These are phyloP conservation scores for Saccharomycopsis capsularis DNA, from an alignment of 805 yeast species.

Conservation along the genomic window DNA sequence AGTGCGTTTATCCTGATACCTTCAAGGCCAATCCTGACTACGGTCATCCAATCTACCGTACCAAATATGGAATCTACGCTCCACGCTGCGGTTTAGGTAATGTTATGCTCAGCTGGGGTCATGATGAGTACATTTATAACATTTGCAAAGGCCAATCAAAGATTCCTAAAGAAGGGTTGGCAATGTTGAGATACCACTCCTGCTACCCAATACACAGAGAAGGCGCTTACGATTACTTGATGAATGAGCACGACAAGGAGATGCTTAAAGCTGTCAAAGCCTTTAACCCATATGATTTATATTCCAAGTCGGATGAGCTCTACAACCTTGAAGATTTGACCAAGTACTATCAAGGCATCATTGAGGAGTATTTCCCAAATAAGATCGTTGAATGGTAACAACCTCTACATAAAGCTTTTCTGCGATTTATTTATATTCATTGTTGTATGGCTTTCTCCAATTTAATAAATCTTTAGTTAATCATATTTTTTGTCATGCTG, in stretches of 20 bases:
- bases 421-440: background rate
- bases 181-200: constrained; percentile 69
- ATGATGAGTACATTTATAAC: constrained; percentile 71
- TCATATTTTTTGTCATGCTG: too few relatives aligned
- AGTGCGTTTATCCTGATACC: constrained; percentile 54
- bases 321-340: constrained; percentile 45
- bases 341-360: constrained; percentile 52
- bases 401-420: background rate
- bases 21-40: constrained; percentile 56
- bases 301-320: constrained; percentile 49
- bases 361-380: constrained; percentile 58
- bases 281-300: constrained; percentile 60
- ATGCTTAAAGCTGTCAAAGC: constrained; percentile 59
- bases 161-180: constrained; percentile 58
- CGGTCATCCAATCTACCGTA: constrained; percentile 53
- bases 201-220: constrained; percentile 75
- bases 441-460: background rate
- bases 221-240: constrained; percentile 53
- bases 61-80: constrained; percentile 60
- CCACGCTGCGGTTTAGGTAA: constrained; percentile 59
- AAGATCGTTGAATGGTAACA: constrained; percentile 46
- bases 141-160: constrained; percentile 60
- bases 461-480: background rate
- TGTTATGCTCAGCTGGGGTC: constrained; percentile 73
- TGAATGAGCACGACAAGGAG: constrained; percentile 55